phyloP scores from a whole-genome alignment of 2,329 filamentous ascomycete genomes.

The Hortaea werneckii region DNA sequence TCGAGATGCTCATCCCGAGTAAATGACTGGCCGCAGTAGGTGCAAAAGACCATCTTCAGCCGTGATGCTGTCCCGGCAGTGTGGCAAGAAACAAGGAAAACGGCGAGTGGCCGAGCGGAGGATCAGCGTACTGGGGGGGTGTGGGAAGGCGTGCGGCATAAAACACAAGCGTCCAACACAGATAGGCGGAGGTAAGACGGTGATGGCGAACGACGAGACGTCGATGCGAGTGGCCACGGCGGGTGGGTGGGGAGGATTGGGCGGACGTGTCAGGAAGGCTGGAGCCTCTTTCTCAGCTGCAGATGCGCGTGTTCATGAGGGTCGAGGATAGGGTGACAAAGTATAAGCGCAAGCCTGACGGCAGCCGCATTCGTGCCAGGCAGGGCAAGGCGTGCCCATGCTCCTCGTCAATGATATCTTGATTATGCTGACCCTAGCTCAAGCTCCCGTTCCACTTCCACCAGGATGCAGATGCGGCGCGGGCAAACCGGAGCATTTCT shows the following conservation, averaged over 20 bases:
- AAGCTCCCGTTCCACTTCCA: slow-evolving; percentile 6
- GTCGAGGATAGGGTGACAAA: not conserved
- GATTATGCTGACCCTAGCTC: slow-evolving; percentile 12
- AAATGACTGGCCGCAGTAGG: slow-evolving; percentile 44
- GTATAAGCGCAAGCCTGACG: slow-evolving; percentile 13
- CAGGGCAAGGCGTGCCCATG: slow-evolving; percentile 3
- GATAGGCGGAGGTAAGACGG: not conserved
- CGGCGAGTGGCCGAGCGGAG: too few relatives aligned
- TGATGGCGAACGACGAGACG: not conserved
- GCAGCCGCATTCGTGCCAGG: slow-evolving; percentile 3
- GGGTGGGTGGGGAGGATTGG: too few relatives aligned
- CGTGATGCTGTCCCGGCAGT: not conserved
- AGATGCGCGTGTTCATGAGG: slow-evolving; percentile 3
- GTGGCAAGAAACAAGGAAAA: not conserved
- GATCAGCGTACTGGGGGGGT: not conserved
- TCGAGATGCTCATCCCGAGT: slow-evolving; percentile 44
- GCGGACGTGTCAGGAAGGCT: not conserved
- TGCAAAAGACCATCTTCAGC: slow-evolving; percentile 41
- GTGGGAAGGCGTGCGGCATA: not conserved
- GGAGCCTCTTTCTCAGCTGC: not conserved
- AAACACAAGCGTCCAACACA: not conserved
- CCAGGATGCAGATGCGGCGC: slow-evolving; percentile 2
- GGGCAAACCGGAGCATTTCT: slow-evolving; percentile 5
- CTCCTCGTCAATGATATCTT: slow-evolving; percentile 15
- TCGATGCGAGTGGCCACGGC: not conserved